Conservation (phyloP, 441 rosid species). For the Eugenia klotzschiana region DNA sequence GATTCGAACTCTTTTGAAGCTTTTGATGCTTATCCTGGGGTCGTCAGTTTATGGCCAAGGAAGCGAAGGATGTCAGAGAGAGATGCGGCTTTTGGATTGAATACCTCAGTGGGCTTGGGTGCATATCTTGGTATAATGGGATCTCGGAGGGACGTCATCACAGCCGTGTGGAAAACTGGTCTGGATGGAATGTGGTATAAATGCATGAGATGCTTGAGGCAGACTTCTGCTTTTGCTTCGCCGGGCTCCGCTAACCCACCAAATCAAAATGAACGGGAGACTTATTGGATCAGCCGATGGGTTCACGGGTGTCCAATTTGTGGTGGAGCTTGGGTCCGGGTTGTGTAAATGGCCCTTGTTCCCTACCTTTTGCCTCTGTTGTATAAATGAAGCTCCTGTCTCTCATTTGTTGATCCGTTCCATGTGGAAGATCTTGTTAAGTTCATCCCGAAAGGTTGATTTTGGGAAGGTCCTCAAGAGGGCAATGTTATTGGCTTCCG, state of each 20-base stretch:
- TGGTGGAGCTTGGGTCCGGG: slow-evolving; percentile 96
- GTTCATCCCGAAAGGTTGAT: neutral
- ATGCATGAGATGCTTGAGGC: slow-evolving; percentile 96
- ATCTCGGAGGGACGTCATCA: slow-evolving; percentile 93
- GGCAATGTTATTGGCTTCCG: neutral
- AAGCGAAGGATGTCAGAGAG: slow-evolving; percentile 95
- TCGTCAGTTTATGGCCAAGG: slow-evolving; percentile 86
- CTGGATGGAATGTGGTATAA: slow-evolving; percentile 96
- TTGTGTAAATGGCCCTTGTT: slow-evolving; percentile 31
- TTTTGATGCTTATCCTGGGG: slow-evolving; percentile 44
- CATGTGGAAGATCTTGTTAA: neutral
- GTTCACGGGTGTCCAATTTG: slow-evolving; percentile 97
- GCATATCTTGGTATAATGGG: slow-evolving; percentile 99
- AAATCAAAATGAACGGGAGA: slow-evolving; percentile 57
- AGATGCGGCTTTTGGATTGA: slow-evolving; percentile 96
- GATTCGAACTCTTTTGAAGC: slow-evolving; percentile 30
- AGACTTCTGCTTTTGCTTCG: slow-evolving; percentile 85
- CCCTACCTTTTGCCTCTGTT: neutral
- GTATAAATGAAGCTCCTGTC: neutral
- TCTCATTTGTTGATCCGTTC: neutral
- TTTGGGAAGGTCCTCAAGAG: neutral
- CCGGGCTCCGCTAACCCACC: slow-evolving; percentile 35
- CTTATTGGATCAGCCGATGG: slow-evolving; percentile 99
- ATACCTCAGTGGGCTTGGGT: slow-evolving; percentile 86
- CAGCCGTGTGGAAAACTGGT: slow-evolving; percentile 95